Evolutionary conservation across 1,284 basidiomycete species (phyloP).

Genomic region (Boletus semigastroideus): DNA sequence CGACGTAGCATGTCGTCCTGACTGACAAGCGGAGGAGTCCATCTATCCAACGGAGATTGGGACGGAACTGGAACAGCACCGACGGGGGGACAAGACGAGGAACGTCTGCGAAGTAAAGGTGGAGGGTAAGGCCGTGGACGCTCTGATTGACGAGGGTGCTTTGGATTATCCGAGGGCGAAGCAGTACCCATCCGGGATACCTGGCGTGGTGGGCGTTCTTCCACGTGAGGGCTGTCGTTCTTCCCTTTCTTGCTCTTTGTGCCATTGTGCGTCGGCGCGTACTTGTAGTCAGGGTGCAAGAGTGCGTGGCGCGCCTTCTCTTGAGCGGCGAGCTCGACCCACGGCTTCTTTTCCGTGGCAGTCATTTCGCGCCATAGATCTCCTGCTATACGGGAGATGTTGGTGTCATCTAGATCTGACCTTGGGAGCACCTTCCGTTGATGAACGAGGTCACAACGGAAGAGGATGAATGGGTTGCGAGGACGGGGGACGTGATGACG

Average conservation of each 20-base stretch:
- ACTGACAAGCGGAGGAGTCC: slow-evolving; percentile 22
- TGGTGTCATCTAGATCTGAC: slow-evolving; percentile 54
- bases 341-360: slow-evolving; percentile 43
- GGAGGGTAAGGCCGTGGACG: slow-evolving; percentile 24
- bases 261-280: slow-evolving; percentile 32
- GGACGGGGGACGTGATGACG: slow-evolving; percentile 72
- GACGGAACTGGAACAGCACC: slow-evolving; percentile 32
- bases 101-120: slow-evolving; percentile 31
- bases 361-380: slow-evolving; percentile 53
- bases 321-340: slow-evolving; percentile 48
- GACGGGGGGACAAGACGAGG: slow-evolving; percentile 42
- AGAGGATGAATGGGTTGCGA: slow-evolving; percentile 86
- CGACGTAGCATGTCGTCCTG: slow-evolving; percentile 42
- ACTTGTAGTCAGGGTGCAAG: slow-evolving; percentile 51
- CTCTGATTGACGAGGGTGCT: slow-evolving; percentile 11
- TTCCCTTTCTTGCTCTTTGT: slow-evolving; percentile 26
- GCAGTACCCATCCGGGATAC: slow-evolving; percentile 31
- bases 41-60: slow-evolving; percentile 15
- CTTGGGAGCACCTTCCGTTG: slow-evolving; percentile 43
- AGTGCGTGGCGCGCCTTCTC: slow-evolving; percentile 49
- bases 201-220: slow-evolving; percentile 38
- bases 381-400: slow-evolving; percentile 57
- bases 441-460: slow-evolving; percentile 63
- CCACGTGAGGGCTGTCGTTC: slow-evolving; percentile 1
- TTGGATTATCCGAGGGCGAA: slow-evolving; percentile 3